Conservation (phyloP, 2,329 filamentous ascomycete genomes). For the Fusarium decemcellulare region DNA sequence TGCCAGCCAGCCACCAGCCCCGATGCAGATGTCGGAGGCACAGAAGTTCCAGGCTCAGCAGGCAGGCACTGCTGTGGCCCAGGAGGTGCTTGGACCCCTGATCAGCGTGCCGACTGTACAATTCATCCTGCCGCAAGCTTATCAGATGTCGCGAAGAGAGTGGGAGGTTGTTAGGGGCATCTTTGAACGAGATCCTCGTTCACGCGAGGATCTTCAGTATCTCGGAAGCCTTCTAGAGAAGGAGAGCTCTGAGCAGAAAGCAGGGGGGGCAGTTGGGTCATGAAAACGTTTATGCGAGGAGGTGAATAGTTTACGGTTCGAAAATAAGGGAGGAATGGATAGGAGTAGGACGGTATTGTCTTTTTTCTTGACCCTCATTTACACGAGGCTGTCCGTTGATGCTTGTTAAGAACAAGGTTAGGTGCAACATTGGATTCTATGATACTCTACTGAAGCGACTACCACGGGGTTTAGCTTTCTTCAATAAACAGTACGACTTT, state of each 20-base stretch:
- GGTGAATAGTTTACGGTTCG: slow-evolving; percentile 10
- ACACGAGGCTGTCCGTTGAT: slow-evolving; percentile 3
- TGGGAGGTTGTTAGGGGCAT: slow-evolving; percentile 81
- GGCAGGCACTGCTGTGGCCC: slow-evolving; percentile 70
- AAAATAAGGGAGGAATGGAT: slow-evolving; percentile 9
- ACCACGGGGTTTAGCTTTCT: background rate
- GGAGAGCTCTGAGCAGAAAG: slow-evolving; percentile 52
- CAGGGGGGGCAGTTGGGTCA: slow-evolving; percentile 20
- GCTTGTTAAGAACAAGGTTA: slow-evolving; percentile 12
- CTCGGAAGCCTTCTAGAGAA: slow-evolving; percentile 70
- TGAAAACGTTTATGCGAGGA: slow-evolving; percentile 16
- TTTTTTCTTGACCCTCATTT: slow-evolving; percentile 8
- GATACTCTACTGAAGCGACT: slow-evolving; percentile 17
- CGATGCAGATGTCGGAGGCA: slow-evolving; percentile 49
- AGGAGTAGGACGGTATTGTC: slow-evolving; percentile 19
- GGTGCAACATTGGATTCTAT: slow-evolving; percentile 27
- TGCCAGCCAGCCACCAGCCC: slow-evolving; percentile 35
- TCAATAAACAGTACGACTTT: slow-evolving; percentile 1
- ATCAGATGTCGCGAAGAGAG: slow-evolving; percentile 77
- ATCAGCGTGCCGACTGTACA: slow-evolving; percentile 75
- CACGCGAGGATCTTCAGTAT: slow-evolving; percentile 73
- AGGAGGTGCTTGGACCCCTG: slow-evolving; percentile 74
- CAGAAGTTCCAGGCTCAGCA: slow-evolving; percentile 60
- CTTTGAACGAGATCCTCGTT: slow-evolving; percentile 74
- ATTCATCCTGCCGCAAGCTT: slow-evolving; percentile 78